A percentile compares a stretch with the other conserved stretches of the same genome.
phyloP scores from a whole-genome alignment of 2,329 filamentous ascomycete species.

The Colletotrichum scovillei region DNA sequence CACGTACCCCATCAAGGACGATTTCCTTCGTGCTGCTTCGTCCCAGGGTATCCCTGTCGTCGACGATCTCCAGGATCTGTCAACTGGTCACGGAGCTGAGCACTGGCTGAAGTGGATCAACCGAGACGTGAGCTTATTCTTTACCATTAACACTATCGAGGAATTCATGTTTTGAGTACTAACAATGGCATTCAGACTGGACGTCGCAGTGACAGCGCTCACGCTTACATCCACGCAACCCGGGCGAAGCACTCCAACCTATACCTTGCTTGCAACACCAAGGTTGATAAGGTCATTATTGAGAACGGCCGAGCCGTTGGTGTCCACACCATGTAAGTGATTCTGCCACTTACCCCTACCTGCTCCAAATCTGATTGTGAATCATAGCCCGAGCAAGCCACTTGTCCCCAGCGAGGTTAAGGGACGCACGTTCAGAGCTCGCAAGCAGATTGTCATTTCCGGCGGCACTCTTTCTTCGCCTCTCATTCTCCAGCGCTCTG shows the following conservation, averaged over 20 bases:
- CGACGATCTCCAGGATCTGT: constrained; percentile 80
- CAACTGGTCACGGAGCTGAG: constrained; percentile 77
- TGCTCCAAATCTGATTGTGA: constrained; percentile 26
- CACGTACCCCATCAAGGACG: constrained; percentile 84
- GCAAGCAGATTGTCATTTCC: constrained; percentile 80
- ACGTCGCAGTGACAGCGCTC: constrained; percentile 80
- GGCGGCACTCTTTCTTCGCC: constrained; percentile 80
- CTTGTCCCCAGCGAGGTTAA: constrained; percentile 66
- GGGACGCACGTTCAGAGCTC: constrained; percentile 69
- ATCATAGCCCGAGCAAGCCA: constrained; percentile 69
- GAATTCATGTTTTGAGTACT: background rate
- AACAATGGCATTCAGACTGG: constrained; percentile 60
- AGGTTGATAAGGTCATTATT: constrained; percentile 81
- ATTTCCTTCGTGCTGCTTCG: constrained; percentile 79
- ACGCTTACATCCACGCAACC: constrained; percentile 83
- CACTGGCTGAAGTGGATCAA: constrained; percentile 93
- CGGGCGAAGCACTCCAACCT: constrained; percentile 76
- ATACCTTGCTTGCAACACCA: constrained; percentile 80
- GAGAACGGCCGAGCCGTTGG: constrained; percentile 78
- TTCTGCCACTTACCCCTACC: constrained; percentile 39
- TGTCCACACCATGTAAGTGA: constrained; percentile 71
- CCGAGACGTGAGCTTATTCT: constrained; percentile 57
- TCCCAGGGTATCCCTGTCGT: constrained; percentile 79
- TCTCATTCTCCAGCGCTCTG: constrained; percentile 79
- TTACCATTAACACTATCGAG: background rate